phyloP scores from a whole-genome alignment of 306 rosid genomes.

The Comarum palustre region DNA sequence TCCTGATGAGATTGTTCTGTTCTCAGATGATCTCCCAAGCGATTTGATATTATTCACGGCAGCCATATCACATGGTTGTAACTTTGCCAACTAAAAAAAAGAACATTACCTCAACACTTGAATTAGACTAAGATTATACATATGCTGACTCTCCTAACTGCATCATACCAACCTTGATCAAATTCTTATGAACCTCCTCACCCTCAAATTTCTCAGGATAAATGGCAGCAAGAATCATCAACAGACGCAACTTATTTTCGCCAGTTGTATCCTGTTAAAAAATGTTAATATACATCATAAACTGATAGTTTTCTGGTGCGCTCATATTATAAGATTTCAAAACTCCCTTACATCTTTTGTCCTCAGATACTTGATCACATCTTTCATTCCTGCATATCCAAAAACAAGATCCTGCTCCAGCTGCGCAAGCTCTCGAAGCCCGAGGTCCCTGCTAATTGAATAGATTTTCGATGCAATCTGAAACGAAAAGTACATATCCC shows the following conservation, averaged over 20 bases:
- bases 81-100: constrained; percentile 57
- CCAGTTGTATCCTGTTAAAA: constrained; percentile 52
- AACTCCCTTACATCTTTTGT: constrained; percentile 50
- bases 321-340: neutral
- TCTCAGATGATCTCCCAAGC: constrained; percentile 61
- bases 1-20: constrained; percentile 52
- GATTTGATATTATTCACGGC: constrained; percentile 65
- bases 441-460: constrained; percentile 59
- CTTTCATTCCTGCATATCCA: constrained; percentile 90
- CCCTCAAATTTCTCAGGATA: constrained; percentile 91
- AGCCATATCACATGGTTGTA: constrained; percentile 63
- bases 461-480: constrained; percentile 84
- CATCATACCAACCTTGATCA: constrained; percentile 66
- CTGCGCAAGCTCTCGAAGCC: constrained; percentile 74
- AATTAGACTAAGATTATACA: constrained; percentile 4
- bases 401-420: constrained; percentile 89
- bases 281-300: constrained; percentile 1
- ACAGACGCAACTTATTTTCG: constrained; percentile 84
- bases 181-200: constrained; percentile 63
- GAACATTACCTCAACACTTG: constrained; percentile 5
- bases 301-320: neutral
- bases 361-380: constrained; percentile 70
- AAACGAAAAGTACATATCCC: constrained; percentile 21
- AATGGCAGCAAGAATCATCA: constrained; percentile 90
- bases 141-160: neutral